Evolutionary conservation across 129 eudicot genomes (phyloP).

Genomic region (Chrysanthemum lavandulifolium): DNA sequence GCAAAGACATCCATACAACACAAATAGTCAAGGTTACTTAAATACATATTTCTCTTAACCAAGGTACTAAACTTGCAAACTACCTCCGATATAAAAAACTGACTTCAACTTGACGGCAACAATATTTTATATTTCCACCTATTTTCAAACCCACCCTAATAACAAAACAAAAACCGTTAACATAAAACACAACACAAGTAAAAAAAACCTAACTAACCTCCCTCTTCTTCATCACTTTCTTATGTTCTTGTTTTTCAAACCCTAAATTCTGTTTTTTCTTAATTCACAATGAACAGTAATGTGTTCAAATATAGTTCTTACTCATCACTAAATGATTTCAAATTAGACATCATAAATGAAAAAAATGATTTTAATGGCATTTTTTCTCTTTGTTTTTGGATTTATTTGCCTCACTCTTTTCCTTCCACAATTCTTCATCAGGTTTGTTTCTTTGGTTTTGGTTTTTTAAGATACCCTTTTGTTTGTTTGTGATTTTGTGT

Average conservation of each 20-base stretch:
- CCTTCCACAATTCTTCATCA: constrained; percentile 60
- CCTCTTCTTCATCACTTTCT: not conserved
- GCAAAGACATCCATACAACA: no score
- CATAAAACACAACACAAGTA: constrained; percentile 19
- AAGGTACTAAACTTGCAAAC: constrained; percentile 11
- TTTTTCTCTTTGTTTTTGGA: constrained; percentile 69
- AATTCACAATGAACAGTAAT: constrained; percentile 16
- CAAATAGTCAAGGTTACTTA: not conserved
- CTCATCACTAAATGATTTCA: constrained; percentile 48
- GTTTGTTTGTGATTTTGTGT: constrained; percentile 2
- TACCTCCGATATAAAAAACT: constrained; percentile 9
- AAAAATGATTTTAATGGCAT: constrained; percentile 18
- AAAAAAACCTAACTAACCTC: not conserved
- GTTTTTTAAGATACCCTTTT: constrained; percentile 8
- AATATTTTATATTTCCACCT: constrained; percentile 26
- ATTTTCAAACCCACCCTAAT: constrained; percentile 32
- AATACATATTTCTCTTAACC: not conserved
- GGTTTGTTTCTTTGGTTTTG: constrained; percentile 36
- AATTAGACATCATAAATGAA: constrained; percentile 42
- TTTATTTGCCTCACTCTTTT: constrained; percentile 44
- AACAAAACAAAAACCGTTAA: constrained; percentile 29
- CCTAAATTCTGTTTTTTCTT: not conserved
- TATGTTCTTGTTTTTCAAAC: not conserved
- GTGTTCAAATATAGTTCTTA: constrained; percentile 38
- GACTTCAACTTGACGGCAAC: constrained; percentile 34